Evolutionary conservation across 169 alveolate genomes (phyloP).

Genomic region (Plasmodium inui): DNA sequence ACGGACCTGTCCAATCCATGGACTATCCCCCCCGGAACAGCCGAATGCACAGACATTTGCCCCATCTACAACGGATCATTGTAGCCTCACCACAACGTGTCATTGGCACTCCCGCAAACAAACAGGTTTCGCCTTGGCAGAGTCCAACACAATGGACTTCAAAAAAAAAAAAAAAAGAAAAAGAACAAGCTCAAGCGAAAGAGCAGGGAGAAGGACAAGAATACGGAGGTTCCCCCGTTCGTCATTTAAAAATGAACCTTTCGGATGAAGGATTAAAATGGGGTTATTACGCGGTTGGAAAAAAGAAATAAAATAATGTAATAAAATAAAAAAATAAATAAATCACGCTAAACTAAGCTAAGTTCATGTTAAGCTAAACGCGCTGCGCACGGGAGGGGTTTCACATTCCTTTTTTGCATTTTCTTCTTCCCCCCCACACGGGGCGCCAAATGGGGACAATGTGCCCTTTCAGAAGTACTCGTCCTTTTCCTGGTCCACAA

Average conservation of each 20-base stretch:
- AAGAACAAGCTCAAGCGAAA: neutral
- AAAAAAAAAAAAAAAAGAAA: neutral
- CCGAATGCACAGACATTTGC: neutral
- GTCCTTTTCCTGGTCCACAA: conserved; percentile 56
- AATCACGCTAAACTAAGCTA: neutral
- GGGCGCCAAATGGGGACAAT: neutral
- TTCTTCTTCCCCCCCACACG: neutral
- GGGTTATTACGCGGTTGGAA: neutral
- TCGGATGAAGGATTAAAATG: neutral
- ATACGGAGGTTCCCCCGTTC: neutral
- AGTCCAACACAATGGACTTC: neutral
- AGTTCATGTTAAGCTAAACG: neutral
- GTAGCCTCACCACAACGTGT: neutral
- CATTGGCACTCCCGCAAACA: no score
- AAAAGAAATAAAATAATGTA: neutral
- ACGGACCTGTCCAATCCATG: no score
- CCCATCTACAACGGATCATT: neutral
- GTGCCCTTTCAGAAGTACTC: conserved; percentile 27
- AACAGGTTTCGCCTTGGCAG: no score
- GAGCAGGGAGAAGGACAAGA: no score
- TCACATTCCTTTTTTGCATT: neutral
- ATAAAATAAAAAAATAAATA: neutral
- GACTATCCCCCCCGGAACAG: neutral
- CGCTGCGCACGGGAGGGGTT: neutral
- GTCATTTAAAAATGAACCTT: neutral